Conservation (phyloP, 2,329 filamentous ascomycete species). For the Verticillium tricorpus region DNA sequence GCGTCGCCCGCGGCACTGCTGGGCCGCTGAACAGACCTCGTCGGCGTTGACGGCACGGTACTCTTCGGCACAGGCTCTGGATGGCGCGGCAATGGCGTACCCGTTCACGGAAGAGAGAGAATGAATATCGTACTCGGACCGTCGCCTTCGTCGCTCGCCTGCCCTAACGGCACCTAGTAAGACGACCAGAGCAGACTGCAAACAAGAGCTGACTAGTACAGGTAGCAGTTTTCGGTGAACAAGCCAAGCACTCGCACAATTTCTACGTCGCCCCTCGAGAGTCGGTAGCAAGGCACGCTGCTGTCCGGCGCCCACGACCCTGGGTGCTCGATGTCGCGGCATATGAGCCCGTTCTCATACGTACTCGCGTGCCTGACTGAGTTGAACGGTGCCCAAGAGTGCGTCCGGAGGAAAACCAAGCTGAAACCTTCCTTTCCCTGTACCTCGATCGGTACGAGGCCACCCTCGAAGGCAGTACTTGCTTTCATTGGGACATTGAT, state of each 20-base stretch:
- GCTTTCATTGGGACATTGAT: constrained; percentile 16
- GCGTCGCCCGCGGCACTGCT: background rate
- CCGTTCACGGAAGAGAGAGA: background rate
- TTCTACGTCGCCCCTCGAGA: background rate
- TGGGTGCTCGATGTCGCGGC: background rate
- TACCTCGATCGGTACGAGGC: background rate
- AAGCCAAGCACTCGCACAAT: background rate
- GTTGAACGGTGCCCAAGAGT: background rate
- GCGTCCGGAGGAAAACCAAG: background rate
- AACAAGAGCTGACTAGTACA: background rate
- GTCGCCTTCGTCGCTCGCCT: no score
- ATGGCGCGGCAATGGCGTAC: background rate
- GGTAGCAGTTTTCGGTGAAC: background rate
- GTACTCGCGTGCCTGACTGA: background rate
- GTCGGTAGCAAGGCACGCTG: background rate
- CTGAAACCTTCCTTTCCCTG: background rate
- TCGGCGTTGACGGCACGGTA: background rate
- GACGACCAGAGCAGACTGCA: background rate
- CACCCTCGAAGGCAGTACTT: background rate
- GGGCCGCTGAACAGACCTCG: background rate
- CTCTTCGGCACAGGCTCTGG: background rate
- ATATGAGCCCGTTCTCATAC: background rate
- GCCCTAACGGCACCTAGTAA: no score
- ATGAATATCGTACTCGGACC: background rate
- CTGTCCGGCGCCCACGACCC: background rate